phyloP scores from a whole-genome alignment of 768 basidiomycete species.

The Kwoniella pini region DNA sequence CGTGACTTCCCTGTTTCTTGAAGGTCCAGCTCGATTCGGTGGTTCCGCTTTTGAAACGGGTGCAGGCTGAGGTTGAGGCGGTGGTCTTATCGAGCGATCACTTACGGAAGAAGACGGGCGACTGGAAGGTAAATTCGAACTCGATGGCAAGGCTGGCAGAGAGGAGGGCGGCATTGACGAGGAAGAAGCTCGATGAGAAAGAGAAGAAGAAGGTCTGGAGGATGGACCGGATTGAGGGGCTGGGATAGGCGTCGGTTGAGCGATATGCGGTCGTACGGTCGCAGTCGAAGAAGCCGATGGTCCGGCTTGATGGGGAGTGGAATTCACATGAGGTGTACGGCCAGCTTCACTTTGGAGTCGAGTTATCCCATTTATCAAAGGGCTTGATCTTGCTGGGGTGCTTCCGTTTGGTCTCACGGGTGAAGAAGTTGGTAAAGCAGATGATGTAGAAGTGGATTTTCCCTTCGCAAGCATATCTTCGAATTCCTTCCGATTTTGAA shows the following conservation, averaged over 20 bases:
- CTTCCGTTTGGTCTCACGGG: background rate
- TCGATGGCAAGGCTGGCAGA: slow-evolving; percentile 20
- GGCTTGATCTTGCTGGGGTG: slow-evolving; percentile 18
- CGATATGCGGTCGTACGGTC: slow-evolving; percentile 9
- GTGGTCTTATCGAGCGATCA: background rate
- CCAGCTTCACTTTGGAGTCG: background rate
- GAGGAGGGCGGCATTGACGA: slow-evolving; percentile 29
- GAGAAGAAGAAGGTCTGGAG: slow-evolving; percentile 24
- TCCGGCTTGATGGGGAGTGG: slow-evolving; percentile 9
- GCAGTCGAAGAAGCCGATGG: slow-evolving; percentile 12
- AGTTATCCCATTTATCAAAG: slow-evolving; percentile 2
- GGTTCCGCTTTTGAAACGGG: background rate
- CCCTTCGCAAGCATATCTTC: slow-evolving; percentile 36
- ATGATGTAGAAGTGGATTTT: background rate
- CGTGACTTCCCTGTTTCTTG: slow-evolving; percentile 27
- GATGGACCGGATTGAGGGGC: background rate
- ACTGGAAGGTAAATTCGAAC: slow-evolving; percentile 17
- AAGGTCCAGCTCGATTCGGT: slow-evolving; percentile 3
- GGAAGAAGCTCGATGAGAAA: slow-evolving; percentile 17
- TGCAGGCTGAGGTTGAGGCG: background rate
- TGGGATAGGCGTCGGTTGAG: slow-evolving; percentile 14
- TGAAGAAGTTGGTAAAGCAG: background rate
- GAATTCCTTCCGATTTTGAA: slow-evolving; percentile 36
- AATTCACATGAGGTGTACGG: slow-evolving; percentile 1
- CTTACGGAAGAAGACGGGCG: slow-evolving; percentile 18